Conservation (phyloP, 345 rosid species). For the Eutrema heterophyllum region DNA sequence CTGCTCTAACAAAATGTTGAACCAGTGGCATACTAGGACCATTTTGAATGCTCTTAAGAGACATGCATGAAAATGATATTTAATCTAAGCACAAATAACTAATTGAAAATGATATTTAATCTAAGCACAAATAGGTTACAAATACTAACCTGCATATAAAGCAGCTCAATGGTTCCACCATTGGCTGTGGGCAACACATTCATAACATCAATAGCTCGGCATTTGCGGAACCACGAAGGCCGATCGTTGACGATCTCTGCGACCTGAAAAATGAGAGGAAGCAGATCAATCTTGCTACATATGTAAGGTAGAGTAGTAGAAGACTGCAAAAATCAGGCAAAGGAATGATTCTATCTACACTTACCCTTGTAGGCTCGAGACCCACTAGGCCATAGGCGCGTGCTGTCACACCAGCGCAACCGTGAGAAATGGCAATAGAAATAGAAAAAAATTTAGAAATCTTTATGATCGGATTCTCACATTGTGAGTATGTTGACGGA, state of each 20-base stretch:
- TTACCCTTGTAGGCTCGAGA: no score
- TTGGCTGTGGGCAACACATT: slow-evolving; percentile 97
- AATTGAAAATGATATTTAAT: neutral
- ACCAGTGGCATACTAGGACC: slow-evolving; percentile 97
- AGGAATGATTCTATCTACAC: no score
- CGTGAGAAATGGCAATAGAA: no score
- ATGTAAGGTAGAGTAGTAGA: slow-evolving; percentile 18
- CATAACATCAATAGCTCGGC: slow-evolving; percentile 97
- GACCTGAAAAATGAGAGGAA: slow-evolving; percentile 45
- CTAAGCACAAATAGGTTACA: neutral
- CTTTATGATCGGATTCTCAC: slow-evolving; percentile 37
- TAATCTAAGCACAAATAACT: no score
- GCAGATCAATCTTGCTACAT: neutral
- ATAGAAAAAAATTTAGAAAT: neutral
- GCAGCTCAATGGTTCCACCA: slow-evolving; percentile 99
- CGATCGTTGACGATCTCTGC: slow-evolving; percentile 99
- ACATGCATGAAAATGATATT: no score
- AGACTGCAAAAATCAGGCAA: slow-evolving; percentile 60
- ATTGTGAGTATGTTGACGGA: slow-evolving; percentile 87
- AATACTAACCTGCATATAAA: slow-evolving; percentile 84
- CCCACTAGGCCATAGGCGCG: no score
- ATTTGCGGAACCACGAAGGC: slow-evolving; percentile 97
- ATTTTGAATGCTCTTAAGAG: slow-evolving; percentile 88
- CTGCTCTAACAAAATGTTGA: slow-evolving; percentile 98
- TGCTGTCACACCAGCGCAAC: no score